Evolutionary conservation across 140 eudicot genomes (phyloP), one percentile per base, ranked within the genome.

Genomic region (Erigeron philadelphicus): DNA sequence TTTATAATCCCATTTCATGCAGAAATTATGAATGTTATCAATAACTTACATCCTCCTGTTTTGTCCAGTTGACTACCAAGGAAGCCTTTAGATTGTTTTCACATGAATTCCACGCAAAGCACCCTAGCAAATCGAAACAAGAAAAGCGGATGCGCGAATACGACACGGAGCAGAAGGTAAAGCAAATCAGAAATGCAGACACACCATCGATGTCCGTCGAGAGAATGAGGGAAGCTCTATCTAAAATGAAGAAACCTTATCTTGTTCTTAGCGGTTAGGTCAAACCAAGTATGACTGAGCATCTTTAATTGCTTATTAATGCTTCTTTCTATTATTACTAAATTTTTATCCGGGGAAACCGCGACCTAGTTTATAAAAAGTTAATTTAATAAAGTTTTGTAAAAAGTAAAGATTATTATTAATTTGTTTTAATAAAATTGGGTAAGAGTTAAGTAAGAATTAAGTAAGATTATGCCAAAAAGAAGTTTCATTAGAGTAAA

Each of bases 181-280:
- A 92, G 79, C 89, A 84, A 78, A 92, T 92, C 96, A 88, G 79
- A 50, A 88, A 88, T 49, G 73, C 97, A 25, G 97, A 91, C 77
- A 88, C 96, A 5, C 96, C 95, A 17, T 84, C 98, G 4, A 77
- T 64, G 58, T 92, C 98, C 53, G 98, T 86, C 64, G 92, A 86
- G 79, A 84, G 95, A 48, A 92, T 92, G 98, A 81, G 95, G 81
- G 96, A 92, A 72, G 90, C 96, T 73, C 98, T 88, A 74, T 87
- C 90, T 55, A 81, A 82, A 38, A 54, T 83, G 55, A 80, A 84
- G 72, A 79, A 85, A 35, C 96, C 98, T 1, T 92, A 86, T 83
- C 92, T 92, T 84, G 96, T 92, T 62, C 86, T 92, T 43, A 92
- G 96, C 25, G 96, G 98, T 54, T 72, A 92, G 25, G 95, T 88